Evolutionary conservation across 1,284 basidiomycete genomes (phyloP).

Genomic region (Phellopilus nigrolimitatus): DNA sequence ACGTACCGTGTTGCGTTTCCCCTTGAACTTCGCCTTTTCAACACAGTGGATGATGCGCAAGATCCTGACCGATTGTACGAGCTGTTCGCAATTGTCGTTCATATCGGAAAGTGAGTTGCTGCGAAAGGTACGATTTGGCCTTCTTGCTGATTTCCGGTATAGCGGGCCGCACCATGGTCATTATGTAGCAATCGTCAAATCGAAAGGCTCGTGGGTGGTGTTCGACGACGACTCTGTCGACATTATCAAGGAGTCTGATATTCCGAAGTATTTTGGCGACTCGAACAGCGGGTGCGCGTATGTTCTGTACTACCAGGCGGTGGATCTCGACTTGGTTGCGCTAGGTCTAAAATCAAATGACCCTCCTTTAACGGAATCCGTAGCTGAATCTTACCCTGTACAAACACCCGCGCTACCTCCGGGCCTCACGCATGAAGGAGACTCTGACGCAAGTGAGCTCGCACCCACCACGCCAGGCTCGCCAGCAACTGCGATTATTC

Average conservation of each 20-base stretch:
- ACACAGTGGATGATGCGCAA: slow-evolving; percentile 90
- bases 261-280: slow-evolving; percentile 93
- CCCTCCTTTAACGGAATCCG: slow-evolving; percentile 3
- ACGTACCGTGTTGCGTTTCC: slow-evolving; percentile 97
- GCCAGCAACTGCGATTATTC: slow-evolving; percentile 24
- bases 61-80: slow-evolving; percentile 90
- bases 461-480: slow-evolving; percentile 32
- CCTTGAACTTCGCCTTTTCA: slow-evolving; percentile 89
- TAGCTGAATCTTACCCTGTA: slow-evolving; percentile 16
- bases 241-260: slow-evolving; percentile 83
- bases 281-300: slow-evolving; percentile 87
- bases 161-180: slow-evolving; percentile 97
- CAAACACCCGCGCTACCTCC: slow-evolving; percentile 41
- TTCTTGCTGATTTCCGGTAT: slow-evolving; percentile 20
- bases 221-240: slow-evolving; percentile 96
- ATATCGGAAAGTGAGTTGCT: slow-evolving; percentile 86
- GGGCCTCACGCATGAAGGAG: slow-evolving; percentile 41
- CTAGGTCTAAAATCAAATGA: slow-evolving; percentile 51
- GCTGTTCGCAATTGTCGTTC: slow-evolving; percentile 94
- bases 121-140: slow-evolving; percentile 4
- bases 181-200: slow-evolving; percentile 93
- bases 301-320: slow-evolving; percentile 96
- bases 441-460: slow-evolving; percentile 22
- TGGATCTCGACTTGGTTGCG: slow-evolving; percentile 69
- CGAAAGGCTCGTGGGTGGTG: slow-evolving; percentile 80